phyloP scores from a whole-genome alignment of 176 grass and related monocot genomes.

The Aegilops longissima region DNA sequence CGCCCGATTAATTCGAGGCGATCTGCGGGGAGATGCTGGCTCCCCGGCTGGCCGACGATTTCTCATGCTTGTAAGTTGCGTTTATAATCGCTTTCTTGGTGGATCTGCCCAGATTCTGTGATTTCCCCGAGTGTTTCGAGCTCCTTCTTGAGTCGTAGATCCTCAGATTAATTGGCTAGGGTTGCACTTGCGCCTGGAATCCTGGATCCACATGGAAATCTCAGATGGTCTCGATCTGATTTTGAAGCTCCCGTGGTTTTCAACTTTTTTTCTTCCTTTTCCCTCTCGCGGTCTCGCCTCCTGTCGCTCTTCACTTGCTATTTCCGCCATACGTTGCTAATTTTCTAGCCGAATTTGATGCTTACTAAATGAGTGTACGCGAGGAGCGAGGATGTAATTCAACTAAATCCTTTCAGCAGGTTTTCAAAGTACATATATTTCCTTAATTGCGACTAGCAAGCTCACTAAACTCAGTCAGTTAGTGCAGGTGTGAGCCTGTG shows the following conservation, averaged over 20 bases:
- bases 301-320: no score
- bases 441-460: not conserved
- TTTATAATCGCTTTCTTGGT: not conserved
- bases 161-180: not conserved
- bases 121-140: not conserved
- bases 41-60: not conserved
- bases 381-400: not conserved
- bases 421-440: not conserved
- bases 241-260: not conserved
- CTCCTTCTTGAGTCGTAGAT: not conserved
- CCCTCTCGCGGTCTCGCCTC: not conserved
- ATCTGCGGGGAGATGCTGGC: not conserved
- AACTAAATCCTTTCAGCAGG: not conserved
- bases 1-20: not conserved
- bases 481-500: not conserved
- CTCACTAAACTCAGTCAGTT: not conserved
- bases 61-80: slow-evolving; percentile 35
- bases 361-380: not conserved
- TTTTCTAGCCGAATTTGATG: not conserved
- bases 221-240: not conserved
- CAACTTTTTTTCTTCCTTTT: not conserved
- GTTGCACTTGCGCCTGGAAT: not conserved
- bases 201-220: not conserved
- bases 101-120: not conserved
- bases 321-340: not conserved